These are phyloP conservation scores for Ascochyta viciae-villosae DNA, from an alignment of 2,329 filamentous ascomycete genomes.

Conservation along the genomic window DNA sequence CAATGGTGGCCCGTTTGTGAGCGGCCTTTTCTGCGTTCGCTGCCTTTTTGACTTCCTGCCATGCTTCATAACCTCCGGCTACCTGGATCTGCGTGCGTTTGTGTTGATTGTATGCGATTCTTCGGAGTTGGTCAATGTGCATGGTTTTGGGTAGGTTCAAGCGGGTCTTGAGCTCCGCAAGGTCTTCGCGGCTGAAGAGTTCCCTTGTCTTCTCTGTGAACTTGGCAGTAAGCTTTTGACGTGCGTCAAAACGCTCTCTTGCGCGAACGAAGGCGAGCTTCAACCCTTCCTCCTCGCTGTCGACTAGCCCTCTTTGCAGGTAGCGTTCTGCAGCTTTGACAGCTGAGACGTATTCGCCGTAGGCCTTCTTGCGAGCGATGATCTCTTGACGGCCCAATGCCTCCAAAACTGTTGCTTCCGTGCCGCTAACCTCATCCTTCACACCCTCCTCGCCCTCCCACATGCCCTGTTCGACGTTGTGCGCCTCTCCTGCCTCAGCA, in stretches of 20 bases:
- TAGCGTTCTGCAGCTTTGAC: conserved; percentile 29
- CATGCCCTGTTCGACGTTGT: conserved; percentile 15
- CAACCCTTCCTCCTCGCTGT: conserved; percentile 33
- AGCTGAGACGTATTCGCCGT: conserved; percentile 24
- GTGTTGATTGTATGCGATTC: conserved; percentile 24
- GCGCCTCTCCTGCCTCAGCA: conserved; percentile 6
- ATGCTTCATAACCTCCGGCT: conserved; percentile 27
- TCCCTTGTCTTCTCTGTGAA: conserved; percentile 21
- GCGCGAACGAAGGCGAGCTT: conserved; percentile 35
- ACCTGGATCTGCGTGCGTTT: conserved; percentile 22
- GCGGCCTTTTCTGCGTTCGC: conserved; percentile 16
- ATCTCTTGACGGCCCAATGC: conserved; percentile 10
- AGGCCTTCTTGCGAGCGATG: conserved; percentile 16
- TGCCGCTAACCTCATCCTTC: conserved; percentile 20
- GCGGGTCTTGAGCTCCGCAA: conserved; percentile 19
- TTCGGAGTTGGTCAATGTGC: conserved; percentile 11
- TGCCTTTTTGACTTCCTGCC: conserved; percentile 10
- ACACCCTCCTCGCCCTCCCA: conserved; percentile 16
- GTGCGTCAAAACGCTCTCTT: conserved; percentile 23
- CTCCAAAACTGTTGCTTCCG: conserved; percentile 9
- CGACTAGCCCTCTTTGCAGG: conserved; percentile 24
- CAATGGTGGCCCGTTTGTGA: conserved; percentile 4
- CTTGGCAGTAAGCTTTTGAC: conserved; percentile 9
- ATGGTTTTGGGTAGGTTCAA: conserved; percentile 21
- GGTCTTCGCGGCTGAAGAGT: conserved; percentile 20